Base-by-base conservation (phyloP, 176 grass and related monocot genomes). In the Aegilops speltoides region DNA sequence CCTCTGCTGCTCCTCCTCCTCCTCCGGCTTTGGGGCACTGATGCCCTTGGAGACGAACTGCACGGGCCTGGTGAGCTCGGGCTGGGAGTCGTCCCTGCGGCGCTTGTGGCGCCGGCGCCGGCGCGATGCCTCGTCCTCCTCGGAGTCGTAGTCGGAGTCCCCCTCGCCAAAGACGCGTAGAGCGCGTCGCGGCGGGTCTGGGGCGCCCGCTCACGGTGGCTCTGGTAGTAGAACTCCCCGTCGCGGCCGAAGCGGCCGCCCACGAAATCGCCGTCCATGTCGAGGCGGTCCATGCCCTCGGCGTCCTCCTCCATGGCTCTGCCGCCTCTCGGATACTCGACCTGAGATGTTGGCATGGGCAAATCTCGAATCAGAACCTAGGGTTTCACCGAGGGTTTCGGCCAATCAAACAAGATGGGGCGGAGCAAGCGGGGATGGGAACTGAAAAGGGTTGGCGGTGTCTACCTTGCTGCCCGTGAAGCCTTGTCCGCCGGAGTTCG, bases 151-250 rank as follows among this genome's bases (percentile, higher is more conserved):
- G 70, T 88, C 94, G 50, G 83, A 91, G 79, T 89, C 88, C 8
- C 87, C 89, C 26, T 82, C 89, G 69, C 82, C 90, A 79, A 97
- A 93, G 19, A 88, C 83, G 26, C 93, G 70, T 95, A 92, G 84
- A 98, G 28, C 25, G 86, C 68, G 82, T 95, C 96, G 62, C 96
- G 91, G 22, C 81, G 87, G 25, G 90, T 86, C 89, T 95, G 93
- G 16, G 84, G 56, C 16, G 90, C 68, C 2, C 88, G 90, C 88
- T 95, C 91, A 37, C 93, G 93, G 32, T 88, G 87, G 69, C 48
- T 56, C 65, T 43, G 31, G 78, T 94, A 98, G 78, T 87, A 98
- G 89, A 95, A 95, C 88, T 95, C 96, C 33, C 91, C 93, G 46
- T 95, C 96, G 64, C 89, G 86, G 63, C 64, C 83, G 77, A 95